These are phyloP conservation scores for Poronia punctata DNA, from an alignment of 495 filamentous ascomycete species.

Conservation along the genomic window DNA sequence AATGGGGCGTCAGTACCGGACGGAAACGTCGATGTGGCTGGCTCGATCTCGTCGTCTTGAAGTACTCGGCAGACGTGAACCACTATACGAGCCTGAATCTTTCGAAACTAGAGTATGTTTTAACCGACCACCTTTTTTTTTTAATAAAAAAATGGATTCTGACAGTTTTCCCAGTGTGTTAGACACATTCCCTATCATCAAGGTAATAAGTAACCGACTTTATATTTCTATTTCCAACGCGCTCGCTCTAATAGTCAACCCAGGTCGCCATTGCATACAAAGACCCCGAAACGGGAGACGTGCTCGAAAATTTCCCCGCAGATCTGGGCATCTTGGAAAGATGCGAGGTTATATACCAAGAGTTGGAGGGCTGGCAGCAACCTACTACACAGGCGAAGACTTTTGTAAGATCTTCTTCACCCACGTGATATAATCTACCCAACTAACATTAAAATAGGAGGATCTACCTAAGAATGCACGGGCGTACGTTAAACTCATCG, in stretches of 20 bases:
- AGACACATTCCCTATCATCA: constrained; percentile 71
- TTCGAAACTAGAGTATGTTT: constrained; percentile 50
- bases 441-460: no score
- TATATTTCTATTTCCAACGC: background rate
- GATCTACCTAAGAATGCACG: constrained; percentile 69
- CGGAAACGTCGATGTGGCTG: constrained; percentile 79
- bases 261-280: constrained; percentile 71
- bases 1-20: constrained; percentile 77
- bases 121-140: background rate
- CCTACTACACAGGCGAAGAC: constrained; percentile 46
- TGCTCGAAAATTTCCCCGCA: constrained; percentile 31
- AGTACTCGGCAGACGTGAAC: constrained; percentile 65
- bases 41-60: constrained; percentile 83
- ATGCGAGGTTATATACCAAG: constrained; percentile 61
- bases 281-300: constrained; percentile 30
- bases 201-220: background rate
- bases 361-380: constrained; percentile 70
- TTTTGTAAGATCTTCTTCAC: constrained; percentile 6
- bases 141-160: background rate
- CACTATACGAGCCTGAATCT: constrained; percentile 73
- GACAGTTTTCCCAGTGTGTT: constrained; percentile 56
- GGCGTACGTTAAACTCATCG: constrained; percentile 64
- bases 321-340: constrained; percentile 26
- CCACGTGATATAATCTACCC: no score
- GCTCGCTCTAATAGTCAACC: no score